Conservation (phyloP, 192 early-diverging fungal species). For the Backusella australiensis region DNA sequence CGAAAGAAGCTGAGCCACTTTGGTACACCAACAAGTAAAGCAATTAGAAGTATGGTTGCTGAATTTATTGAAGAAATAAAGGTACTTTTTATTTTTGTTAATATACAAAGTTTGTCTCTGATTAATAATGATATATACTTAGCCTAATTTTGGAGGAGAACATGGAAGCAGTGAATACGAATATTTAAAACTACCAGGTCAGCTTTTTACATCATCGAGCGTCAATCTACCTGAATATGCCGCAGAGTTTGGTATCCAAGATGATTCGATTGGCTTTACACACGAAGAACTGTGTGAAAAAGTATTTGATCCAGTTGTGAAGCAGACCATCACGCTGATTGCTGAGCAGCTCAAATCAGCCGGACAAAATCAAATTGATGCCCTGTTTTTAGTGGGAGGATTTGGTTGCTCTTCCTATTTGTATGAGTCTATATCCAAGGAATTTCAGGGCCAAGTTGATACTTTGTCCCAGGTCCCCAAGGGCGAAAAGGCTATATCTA, state of each 20-base stretch:
- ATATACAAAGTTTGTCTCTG: too few relatives aligned
- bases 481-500: slow-evolving; percentile 41
- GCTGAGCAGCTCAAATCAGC: slow-evolving; percentile 43
- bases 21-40: slow-evolving; percentile 32
- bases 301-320: slow-evolving; percentile 50
- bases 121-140: background rate
- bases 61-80: slow-evolving; percentile 40
- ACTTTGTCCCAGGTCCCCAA: slow-evolving; percentile 34
- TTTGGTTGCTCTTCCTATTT: slow-evolving; percentile 52
- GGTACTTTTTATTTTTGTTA: slow-evolving; percentile 31
- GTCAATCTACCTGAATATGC: slow-evolving; percentile 34
- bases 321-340: slow-evolving; percentile 43
- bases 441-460: slow-evolving; percentile 34
- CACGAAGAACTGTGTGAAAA: slow-evolving; percentile 42
- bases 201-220: slow-evolving; percentile 30
- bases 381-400: slow-evolving; percentile 52
- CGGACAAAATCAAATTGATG: slow-evolving; percentile 23
- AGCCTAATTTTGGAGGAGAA: background rate
- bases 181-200: slow-evolving; percentile 29
- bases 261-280: slow-evolving; percentile 39
- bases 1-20: slow-evolving; percentile 34
- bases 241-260: slow-evolving; percentile 39
- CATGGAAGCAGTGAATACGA: slow-evolving; percentile 41
- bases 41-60: slow-evolving; percentile 35
- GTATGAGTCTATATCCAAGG: slow-evolving; percentile 38